phyloP scores from a whole-genome alignment of 345 rosid species.

The Rhodamnia argentea region DNA sequence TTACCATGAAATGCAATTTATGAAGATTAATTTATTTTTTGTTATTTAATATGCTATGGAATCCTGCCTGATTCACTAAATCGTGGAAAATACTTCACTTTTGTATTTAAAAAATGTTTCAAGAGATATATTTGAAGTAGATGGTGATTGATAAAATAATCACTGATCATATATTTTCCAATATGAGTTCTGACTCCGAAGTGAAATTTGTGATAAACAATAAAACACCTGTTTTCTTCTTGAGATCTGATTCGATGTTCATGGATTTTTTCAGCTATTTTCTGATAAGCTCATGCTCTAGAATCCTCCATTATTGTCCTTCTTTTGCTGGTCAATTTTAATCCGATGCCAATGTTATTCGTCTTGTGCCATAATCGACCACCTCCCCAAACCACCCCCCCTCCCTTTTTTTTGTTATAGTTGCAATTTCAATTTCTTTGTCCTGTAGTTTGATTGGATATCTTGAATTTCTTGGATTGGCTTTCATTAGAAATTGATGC shows the following conservation, averaged over 20 bases:
- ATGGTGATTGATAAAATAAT: background rate
- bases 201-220: background rate
- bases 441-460: background rate
- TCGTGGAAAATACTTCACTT: background rate
- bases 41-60: constrained; percentile 31
- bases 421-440: background rate
- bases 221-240: background rate
- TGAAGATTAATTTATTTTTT: too few species aligned
- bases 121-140: background rate
- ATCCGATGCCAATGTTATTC: background rate
- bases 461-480: background rate
- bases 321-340: background rate
- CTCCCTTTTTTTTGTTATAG: background rate
- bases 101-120: background rate
- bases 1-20: too few species aligned
- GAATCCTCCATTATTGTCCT: background rate
- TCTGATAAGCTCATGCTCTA: background rate
- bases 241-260: background rate
- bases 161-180: background rate
- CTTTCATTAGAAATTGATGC: background rate
- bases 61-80: constrained; percentile 10
- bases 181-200: background rate
- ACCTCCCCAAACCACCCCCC: background rate
- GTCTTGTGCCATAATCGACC: background rate
- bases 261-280: background rate